Conservation (phyloP, 2,329 filamentous ascomycete genomes). For the Fusarium sublunatum region DNA sequence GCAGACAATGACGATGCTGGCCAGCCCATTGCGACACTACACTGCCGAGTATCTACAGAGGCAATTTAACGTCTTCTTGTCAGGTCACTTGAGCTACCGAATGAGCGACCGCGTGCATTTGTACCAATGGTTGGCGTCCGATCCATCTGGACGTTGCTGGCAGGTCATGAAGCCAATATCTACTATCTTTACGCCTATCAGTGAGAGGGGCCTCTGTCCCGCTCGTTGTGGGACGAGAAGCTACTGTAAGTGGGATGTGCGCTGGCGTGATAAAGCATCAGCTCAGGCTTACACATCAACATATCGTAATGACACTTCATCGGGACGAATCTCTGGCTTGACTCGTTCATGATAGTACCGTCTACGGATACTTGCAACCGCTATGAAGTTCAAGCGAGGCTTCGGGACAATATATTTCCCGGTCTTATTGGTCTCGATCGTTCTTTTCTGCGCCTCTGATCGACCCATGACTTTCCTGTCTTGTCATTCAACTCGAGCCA, state of each 20-base stretch:
- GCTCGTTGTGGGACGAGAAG: slow-evolving; percentile 40
- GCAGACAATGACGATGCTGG: slow-evolving; percentile 20
- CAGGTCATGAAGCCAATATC: slow-evolving; percentile 12
- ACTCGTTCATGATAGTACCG: background rate
- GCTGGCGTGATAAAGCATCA: slow-evolving; percentile 43
- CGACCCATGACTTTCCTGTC: slow-evolving; percentile 16
- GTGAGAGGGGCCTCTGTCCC: slow-evolving; percentile 38
- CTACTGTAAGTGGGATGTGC: slow-evolving; percentile 33
- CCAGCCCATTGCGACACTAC: slow-evolving; percentile 21
- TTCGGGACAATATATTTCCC: slow-evolving; percentile 9
- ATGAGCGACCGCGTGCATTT: slow-evolving; percentile 1
- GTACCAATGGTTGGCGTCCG: background rate
- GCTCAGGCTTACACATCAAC: slow-evolving; percentile 28
- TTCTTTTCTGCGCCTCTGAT: slow-evolving; percentile 22
- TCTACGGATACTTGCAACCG: background rate
- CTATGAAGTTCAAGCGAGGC: background rate
- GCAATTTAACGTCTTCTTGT: slow-evolving; percentile 10
- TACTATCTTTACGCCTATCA: slow-evolving; percentile 36
- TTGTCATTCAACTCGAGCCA: slow-evolving; percentile 18
- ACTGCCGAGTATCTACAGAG: slow-evolving; percentile 7
- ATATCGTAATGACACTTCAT: slow-evolving; percentile 32
- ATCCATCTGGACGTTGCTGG: slow-evolving; percentile 21
- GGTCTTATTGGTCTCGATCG: background rate
- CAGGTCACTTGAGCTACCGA: slow-evolving; percentile 15
- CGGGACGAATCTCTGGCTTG: background rate